These are phyloP conservation scores for Carex pumila DNA, from an alignment of 176 grass and related monocot species.

Conservation along the genomic window DNA sequence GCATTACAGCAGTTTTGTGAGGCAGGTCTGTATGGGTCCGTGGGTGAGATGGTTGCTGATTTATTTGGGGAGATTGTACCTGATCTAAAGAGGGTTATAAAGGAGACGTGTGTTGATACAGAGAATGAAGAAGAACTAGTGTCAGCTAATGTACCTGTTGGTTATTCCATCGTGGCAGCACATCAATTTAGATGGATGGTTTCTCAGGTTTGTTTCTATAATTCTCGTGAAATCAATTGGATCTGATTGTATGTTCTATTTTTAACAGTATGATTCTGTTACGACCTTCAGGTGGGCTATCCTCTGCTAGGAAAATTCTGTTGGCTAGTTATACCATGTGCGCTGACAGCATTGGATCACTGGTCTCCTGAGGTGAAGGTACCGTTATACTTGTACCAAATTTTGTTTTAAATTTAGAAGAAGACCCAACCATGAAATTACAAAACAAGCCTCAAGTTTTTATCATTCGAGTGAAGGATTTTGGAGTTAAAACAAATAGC, in stretches of 20 bases:
- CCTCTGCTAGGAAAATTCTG: constrained; percentile 64
- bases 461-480: not conserved
- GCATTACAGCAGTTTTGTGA: constrained; percentile 26
- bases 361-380: constrained; percentile 91
- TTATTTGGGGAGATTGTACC: constrained; percentile 44
- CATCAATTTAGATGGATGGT: constrained; percentile 83
- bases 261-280: not conserved
- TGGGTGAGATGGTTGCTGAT: constrained; percentile 37
- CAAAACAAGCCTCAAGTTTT: not conserved
- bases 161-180: constrained; percentile 46
- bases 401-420: not conserved
- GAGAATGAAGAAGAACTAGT: constrained; percentile 41
- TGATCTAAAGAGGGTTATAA: constrained; percentile 48
- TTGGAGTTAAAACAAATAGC: not conserved
- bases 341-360: constrained; percentile 79
- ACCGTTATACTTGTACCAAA: not conserved
- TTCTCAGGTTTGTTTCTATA: constrained; percentile 50
- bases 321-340: constrained; percentile 72
- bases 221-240: not conserved
- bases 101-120: constrained; percentile 43
- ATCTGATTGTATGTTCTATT: not conserved
- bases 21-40: constrained; percentile 27
- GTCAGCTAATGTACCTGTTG: constrained; percentile 44
- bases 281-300: constrained; percentile 42
- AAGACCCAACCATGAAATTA: not conserved